Conservation (phyloP, 2,329 filamentous ascomycete species). For the Grosmannia huntii region DNA sequence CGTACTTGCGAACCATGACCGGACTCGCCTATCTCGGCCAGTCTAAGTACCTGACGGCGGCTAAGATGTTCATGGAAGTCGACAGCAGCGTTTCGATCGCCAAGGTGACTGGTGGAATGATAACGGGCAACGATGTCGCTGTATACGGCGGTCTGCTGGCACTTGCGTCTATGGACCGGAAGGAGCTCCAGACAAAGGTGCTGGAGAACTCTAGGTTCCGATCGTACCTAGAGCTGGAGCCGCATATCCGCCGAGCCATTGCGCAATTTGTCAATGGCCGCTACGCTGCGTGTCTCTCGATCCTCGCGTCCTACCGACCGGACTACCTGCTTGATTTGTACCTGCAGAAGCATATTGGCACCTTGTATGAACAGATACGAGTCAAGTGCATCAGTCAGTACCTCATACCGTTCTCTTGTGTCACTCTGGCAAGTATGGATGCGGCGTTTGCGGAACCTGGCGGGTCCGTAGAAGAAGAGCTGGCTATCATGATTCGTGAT, state of each 20-base stretch:
- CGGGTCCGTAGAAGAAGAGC: slow-evolving; percentile 56
- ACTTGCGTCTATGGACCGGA: slow-evolving; percentile 76
- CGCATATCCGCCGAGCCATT: slow-evolving; percentile 85
- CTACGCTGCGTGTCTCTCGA: slow-evolving; percentile 72
- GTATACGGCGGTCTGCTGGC: slow-evolving; percentile 85
- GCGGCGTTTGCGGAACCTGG: slow-evolving; percentile 57
- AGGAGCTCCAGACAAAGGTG: slow-evolving; percentile 59
- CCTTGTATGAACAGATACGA: slow-evolving; percentile 63
- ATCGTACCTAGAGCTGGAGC: slow-evolving; percentile 79
- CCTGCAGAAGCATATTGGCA: slow-evolving; percentile 58
- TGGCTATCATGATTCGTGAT: slow-evolving; percentile 63
- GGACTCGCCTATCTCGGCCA: slow-evolving; percentile 37
- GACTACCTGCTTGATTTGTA: slow-evolving; percentile 91
- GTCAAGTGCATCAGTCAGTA: slow-evolving; percentile 91
- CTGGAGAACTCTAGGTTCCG: slow-evolving; percentile 75
- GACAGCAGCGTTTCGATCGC: slow-evolving; percentile 35
- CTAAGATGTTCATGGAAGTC: slow-evolving; percentile 54
- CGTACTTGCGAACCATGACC: slow-evolving; percentile 39
- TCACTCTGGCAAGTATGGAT: slow-evolving; percentile 68
- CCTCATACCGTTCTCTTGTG: slow-evolving; percentile 77
- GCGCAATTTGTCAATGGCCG: slow-evolving; percentile 80
- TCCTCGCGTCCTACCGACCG: slow-evolving; percentile 65
- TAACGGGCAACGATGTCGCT: slow-evolving; percentile 78
- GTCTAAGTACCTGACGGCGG: slow-evolving; percentile 47
- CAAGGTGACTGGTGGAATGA: slow-evolving; percentile 52